These are phyloP conservation scores for Dendryphion nanum DNA, from an alignment of 2,329 filamentous ascomycete species.

Conservation along the genomic window DNA sequence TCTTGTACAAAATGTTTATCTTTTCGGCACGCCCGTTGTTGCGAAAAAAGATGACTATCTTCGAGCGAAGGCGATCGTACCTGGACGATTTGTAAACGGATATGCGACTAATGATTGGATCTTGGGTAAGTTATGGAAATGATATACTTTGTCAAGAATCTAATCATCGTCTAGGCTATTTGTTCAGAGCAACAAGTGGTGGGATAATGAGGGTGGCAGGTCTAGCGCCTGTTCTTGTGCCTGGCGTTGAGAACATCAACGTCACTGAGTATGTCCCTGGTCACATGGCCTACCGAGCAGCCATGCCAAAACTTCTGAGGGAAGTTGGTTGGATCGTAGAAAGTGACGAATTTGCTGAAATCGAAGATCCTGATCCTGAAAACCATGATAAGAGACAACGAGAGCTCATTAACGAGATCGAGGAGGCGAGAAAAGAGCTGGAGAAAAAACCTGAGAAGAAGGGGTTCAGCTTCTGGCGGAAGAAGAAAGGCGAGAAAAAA, in stretches of 20 bases:
- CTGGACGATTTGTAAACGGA: slow-evolving; percentile 91
- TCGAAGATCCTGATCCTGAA: slow-evolving; percentile 95
- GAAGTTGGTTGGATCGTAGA: slow-evolving; percentile 90
- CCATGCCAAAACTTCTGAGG: slow-evolving; percentile 84
- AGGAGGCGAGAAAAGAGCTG: slow-evolving; percentile 84
- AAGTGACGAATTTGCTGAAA: slow-evolving; percentile 91
- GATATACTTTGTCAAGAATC: neutral
- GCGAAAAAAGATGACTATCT: slow-evolving; percentile 89
- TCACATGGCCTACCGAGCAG: slow-evolving; percentile 93
- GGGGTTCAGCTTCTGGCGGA: slow-evolving; percentile 70
- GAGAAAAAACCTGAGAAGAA: slow-evolving; percentile 59
- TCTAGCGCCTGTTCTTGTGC: slow-evolving; percentile 74
- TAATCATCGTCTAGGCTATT: slow-evolving; percentile 56
- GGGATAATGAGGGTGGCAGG: slow-evolving; percentile 88
- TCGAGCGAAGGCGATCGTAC: slow-evolving; percentile 75
- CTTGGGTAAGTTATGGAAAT: slow-evolving; percentile 52
- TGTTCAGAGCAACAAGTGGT: slow-evolving; percentile 91
- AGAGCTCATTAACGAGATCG: slow-evolving; percentile 94
- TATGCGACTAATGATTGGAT: slow-evolving; percentile 98
- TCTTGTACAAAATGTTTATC: slow-evolving; percentile 88
- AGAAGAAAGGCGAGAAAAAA: slow-evolving; percentile 78
- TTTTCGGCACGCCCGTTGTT: slow-evolving; percentile 90
- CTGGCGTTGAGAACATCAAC: slow-evolving; percentile 84
- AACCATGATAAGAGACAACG: slow-evolving; percentile 84
- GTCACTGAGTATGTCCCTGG: slow-evolving; percentile 82